These are phyloP conservation scores for Candida neerlandica DNA, from an alignment of 1,139 yeast species.

Conservation along the genomic window DNA sequence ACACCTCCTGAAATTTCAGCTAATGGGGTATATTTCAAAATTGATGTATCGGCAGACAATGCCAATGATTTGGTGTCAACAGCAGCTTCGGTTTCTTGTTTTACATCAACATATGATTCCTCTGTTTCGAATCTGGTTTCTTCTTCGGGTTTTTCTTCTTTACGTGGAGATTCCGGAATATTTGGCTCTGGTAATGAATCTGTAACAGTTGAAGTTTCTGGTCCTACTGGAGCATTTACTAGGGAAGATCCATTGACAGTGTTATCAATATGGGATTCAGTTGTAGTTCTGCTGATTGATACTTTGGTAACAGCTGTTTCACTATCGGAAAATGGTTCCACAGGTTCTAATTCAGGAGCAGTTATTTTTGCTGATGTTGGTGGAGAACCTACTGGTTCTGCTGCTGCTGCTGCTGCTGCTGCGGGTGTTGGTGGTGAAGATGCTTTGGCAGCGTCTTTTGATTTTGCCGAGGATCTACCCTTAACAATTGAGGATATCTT, in stretches of 20 bases:
- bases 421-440: not conserved
- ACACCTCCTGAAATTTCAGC: conserved; percentile 54
- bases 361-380: conserved; percentile 3
- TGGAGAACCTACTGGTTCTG: not conserved
- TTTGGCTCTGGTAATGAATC: not conserved
- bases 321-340: conserved; percentile 4
- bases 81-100: not conserved
- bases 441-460: conserved; percentile 1
- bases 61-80: conserved; percentile 1
- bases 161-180: not conserved
- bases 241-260: not conserved
- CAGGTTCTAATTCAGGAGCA: conserved; percentile 10
- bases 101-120: conserved; percentile 1
- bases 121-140: not conserved
- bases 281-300: conserved; percentile 11
- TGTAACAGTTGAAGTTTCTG: not conserved
- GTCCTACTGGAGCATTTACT: not conserved
- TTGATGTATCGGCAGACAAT: not conserved
- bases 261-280: not conserved
- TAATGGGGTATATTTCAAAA: conserved; percentile 42
- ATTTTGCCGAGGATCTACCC: conserved; percentile 4
- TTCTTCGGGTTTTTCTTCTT: not conserved
- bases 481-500: not conserved
- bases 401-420: not conserved
- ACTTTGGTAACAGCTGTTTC: conserved; percentile 9